Evolutionary conservation across 345 rosid species (phyloP), one percentile per base, ranked within the genome.

Genomic region (Citrus cavaleriei): DNA sequence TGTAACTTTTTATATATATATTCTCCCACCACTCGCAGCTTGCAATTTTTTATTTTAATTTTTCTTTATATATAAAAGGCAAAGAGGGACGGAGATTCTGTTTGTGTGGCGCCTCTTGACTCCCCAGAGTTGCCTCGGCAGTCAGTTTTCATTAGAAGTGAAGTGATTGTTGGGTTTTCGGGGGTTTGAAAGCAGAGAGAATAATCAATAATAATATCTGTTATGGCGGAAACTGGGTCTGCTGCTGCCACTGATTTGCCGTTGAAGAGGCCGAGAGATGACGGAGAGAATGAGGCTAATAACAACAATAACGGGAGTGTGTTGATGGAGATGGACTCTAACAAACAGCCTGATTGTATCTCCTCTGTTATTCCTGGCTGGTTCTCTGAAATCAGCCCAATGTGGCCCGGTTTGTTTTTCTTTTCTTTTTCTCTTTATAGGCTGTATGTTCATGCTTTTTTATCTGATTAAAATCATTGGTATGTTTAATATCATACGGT

Each of bases 351-450:
- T 42, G 61, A 80, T 35, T 78, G 79, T 57, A 77, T 91, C 9
- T 93, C 97, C 75, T 70, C 93, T 71, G 87, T 93, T 75, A 91
- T 93, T 55, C 90, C 93, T 75, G 97, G 95, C 34, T 93, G 97
- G 97, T 93, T 93, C 85, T 93, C 95, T 65, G 97, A 93, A 87
- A 88, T 88, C 35, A 93, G 92, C 86, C 93, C 95, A 74, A 87
- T 93, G 95, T 93, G 97, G 97, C 97, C 97, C 78, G 95, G 97
- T 93, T 38, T 54, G 83, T 81, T 82, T 71, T 68, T 42, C 58
- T 38, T 60, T 54, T 70, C 62, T 12, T 49, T 54, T 34, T 68
- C 28, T 25, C 3, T 40, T 42, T 4, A 18, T n/a, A 54, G 57
- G 55, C 59, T 68, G 69, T 27, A 28, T 35, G 24, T 49, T 34